Evolutionary conservation across 306 rosid genomes (phyloP), one percentile per base, ranked within the genome.

Genomic region (Rosa rugosa): DNA sequence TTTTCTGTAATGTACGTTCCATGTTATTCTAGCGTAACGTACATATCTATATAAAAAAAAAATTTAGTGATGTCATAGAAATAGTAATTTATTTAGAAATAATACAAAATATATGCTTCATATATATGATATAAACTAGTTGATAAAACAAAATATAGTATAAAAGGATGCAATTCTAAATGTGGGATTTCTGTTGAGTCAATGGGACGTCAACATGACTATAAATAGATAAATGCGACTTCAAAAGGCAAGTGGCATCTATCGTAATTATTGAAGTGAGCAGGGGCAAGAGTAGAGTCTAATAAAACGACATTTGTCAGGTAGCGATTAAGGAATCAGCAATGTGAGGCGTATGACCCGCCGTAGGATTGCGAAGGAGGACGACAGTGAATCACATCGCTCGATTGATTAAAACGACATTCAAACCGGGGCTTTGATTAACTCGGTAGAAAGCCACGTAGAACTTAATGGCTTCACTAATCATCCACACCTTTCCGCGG

Each of bases 351-450:
- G 20, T 80, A 79, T 20, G 79, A 75, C 60, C 71, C 73, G 76
- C 59, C 36, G 41, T 18, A 47, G 86, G 85, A 88, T 79, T 72
- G 59, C 59, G 71, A 5, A 42, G 49, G 66, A 45, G n/a, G 60
- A 76, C 51, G 79, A 81, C 82, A 73, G 83, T 77, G 84, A 84
- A 83, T 89, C 88, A 80, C 80, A 51, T 71, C 73, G 46, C 84
- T 23, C 8, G 62, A 12, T 45, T 23, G 20, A 42, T 8, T 11
- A 4, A 67, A 72, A 34, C 50, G 16, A 44, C 54, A 45, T 11
- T 62, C 40, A 2, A 63, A 5, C 6, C 5, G 5, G 49, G 22
- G 22, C n/a, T 11, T 22, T 41, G 3, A 42, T 9, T 4, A 25
- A 4, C 42, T 23, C 53, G 5, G 2, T 4, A 59, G 11, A 16